Evolutionary conservation across 768 basidiomycete species (phyloP).

Genomic region (Pisolithus marmoratus): DNA sequence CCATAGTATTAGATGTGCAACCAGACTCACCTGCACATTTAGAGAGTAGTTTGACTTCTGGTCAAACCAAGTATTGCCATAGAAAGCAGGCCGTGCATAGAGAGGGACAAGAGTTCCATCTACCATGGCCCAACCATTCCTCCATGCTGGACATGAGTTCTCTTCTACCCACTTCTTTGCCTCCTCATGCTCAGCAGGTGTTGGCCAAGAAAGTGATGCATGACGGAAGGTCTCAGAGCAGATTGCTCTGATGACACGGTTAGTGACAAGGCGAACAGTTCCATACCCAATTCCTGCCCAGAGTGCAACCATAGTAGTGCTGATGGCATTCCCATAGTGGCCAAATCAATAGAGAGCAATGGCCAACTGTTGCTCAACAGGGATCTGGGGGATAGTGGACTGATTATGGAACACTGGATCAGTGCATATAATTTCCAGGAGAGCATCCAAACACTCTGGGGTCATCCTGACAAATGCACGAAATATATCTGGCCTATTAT

Average conservation of each 20-base stretch:
- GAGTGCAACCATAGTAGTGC: conserved; percentile 31
- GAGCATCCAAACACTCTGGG: not conserved
- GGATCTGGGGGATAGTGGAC: not conserved
- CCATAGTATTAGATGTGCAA: no score
- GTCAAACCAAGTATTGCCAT: no score
- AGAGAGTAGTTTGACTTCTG: no score
- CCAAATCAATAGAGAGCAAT: conserved; percentile 37
- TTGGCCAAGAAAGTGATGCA: no score
- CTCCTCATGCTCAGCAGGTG: conserved; percentile 27
- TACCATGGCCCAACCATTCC: conserved; percentile 33
- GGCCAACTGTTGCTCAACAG: conserved; percentile 28
- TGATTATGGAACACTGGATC: not conserved
- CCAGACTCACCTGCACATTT: no score
- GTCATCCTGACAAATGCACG: no score
- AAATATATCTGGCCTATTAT: no score
- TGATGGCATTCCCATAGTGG: conserved; percentile 37
- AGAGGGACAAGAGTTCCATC: conserved; percentile 38
- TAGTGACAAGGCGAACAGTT: conserved; percentile 22
- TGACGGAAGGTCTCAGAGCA: no score
- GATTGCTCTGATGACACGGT: conserved; percentile 29
- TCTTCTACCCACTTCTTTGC: conserved; percentile 37
- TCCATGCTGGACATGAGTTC: conserved; percentile 32
- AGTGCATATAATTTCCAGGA: not conserved
- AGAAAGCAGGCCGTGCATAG: no score
- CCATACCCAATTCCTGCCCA: conserved; percentile 35